Percentiles rank a stretch among this genome's conserved stretches.
Evolutionary conservation across 352 stramenopile genomes (phyloP).

Genomic region (Pythium myriotylum): DNA sequence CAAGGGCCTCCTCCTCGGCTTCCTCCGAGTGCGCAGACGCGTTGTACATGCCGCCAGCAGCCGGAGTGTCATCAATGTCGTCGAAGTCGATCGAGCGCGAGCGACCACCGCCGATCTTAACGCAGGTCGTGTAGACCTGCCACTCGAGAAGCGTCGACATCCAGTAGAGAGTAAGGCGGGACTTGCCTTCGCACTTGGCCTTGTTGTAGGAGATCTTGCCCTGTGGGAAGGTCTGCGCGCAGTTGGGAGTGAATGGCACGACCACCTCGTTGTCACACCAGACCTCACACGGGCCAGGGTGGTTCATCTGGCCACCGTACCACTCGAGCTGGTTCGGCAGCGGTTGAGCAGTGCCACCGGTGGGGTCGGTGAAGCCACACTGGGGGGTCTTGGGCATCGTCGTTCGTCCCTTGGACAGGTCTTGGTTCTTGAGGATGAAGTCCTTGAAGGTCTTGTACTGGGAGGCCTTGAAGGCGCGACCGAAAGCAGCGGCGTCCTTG

Average conservation of each 20-base stretch:
- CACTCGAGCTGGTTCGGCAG: constrained; percentile 46
- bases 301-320: constrained; percentile 39
- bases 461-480: constrained; percentile 36
- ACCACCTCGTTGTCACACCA: constrained; percentile 44
- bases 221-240: constrained; percentile 32
- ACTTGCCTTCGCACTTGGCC: constrained; percentile 37
- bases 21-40: neutral
- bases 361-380: constrained; percentile 53
- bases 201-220: constrained; percentile 42
- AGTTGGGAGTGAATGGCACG: constrained; percentile 39
- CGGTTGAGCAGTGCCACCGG: constrained; percentile 21
- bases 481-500: constrained; percentile 3
- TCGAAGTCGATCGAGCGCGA: constrained; percentile 14
- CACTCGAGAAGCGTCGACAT: constrained; percentile 53
- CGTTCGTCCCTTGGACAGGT: constrained; percentile 31
- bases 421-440: constrained; percentile 38
- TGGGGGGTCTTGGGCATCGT: constrained; percentile 25
- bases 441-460: constrained; percentile 56
- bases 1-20: neutral
- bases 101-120: constrained; percentile 12
- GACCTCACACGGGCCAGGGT: constrained; percentile 48
- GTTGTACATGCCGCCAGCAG: constrained; percentile 3
- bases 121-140: constrained; percentile 51
- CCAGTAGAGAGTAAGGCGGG: constrained; percentile 56
- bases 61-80: constrained; percentile 1